Percentiles rank a stretch among this genome's conserved stretches.
These are phyloP conservation scores for Coffea canephora DNA, from an alignment of 257 asterid genomes.

Conservation along the genomic window DNA sequence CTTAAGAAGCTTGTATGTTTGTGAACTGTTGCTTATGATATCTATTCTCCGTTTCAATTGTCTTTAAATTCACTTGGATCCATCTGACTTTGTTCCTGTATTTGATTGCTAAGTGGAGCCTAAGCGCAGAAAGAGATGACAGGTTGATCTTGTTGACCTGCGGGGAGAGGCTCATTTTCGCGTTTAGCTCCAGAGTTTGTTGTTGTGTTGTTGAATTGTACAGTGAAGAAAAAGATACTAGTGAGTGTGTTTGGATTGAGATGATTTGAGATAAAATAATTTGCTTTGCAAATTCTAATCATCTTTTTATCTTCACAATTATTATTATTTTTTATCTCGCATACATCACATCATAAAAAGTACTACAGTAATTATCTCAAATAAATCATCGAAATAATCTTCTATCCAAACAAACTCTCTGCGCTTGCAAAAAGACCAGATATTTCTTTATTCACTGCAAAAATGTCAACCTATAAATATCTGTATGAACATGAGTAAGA, in stretches of 20 bases:
- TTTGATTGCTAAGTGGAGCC: constrained; percentile 43
- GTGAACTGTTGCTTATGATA: neutral
- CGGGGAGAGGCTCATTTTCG: constrained; percentile 34
- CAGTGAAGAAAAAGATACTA: constrained; percentile 42
- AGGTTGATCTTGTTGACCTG: constrained; percentile 14
- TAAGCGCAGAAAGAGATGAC: constrained; percentile 60
- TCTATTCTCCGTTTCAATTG: neutral
- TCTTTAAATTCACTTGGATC: neutral
- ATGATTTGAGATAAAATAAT: too few relatives aligned
- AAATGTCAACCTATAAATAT: neutral
- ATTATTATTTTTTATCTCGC: too few relatives aligned
- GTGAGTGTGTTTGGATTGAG: too few relatives aligned
- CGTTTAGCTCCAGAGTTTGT: constrained; percentile 26
- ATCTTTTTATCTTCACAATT: too few relatives aligned
- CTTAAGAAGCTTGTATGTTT: neutral
- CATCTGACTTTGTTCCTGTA: neutral
- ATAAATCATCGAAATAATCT: too few relatives aligned
- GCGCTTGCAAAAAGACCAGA: constrained; percentile 20
- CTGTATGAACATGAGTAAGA: neutral
- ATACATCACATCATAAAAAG: too few relatives aligned
- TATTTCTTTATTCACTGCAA: neutral
- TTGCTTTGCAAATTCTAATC: too few relatives aligned
- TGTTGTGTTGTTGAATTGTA: constrained; percentile 44
- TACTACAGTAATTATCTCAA: too few relatives aligned
- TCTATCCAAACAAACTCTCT: too few relatives aligned